Conservation (phyloP, 176 grass and related monocot species). For the Pharus latifolius region DNA sequence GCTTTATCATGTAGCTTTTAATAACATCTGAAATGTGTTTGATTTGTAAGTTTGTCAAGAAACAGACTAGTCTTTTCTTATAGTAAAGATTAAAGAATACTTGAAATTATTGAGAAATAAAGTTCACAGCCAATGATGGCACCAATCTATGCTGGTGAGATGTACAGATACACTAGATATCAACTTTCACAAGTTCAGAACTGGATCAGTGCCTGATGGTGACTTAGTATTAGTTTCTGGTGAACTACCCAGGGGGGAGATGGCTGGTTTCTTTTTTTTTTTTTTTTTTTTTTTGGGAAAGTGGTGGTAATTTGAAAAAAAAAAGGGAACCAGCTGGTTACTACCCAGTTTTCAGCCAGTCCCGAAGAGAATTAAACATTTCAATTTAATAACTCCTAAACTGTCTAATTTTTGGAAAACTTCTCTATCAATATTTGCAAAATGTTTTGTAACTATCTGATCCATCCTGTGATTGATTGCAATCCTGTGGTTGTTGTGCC, state of each 20-base stretch:
- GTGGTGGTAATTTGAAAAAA: neutral
- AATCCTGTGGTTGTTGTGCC: neutral
- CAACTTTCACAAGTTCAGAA: neutral
- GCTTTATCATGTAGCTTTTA: neutral
- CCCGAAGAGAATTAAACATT: neutral
- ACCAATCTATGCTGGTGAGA: neutral
- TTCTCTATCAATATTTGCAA: neutral
- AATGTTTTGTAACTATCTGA: neutral
- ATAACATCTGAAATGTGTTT: neutral
- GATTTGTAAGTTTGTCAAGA: neutral
- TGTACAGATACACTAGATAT: neutral
- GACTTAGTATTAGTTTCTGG: neutral
- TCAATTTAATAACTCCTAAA: constrained; percentile 2
- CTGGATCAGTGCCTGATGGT: neutral
- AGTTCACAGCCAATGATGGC: neutral
- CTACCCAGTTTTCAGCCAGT: constrained; percentile 4
- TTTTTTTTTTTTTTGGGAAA: neutral
- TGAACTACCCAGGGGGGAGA: neutral
- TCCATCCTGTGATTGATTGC: constrained; percentile 2
- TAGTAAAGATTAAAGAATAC: neutral
- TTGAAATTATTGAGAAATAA: neutral
- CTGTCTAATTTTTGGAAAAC: no score
- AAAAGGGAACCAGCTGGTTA: neutral
- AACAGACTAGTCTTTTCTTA: neutral
- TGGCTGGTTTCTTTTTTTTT: neutral